Evolutionary conservation across 441 rosid genomes (phyloP).

Genomic region (Erodium trifolium): DNA sequence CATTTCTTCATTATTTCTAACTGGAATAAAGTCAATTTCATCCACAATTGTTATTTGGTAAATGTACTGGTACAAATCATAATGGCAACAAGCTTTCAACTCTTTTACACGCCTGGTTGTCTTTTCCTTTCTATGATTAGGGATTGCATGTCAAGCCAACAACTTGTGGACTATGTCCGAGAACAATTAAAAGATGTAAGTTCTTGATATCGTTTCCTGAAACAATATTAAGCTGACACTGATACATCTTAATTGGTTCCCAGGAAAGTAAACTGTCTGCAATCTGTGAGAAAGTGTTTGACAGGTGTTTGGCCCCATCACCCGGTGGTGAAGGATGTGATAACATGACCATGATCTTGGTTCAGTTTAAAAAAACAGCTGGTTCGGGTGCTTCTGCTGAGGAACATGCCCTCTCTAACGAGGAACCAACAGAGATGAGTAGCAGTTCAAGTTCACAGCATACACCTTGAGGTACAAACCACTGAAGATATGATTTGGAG

Average conservation of each 20-base stretch:
- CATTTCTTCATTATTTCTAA: neutral
- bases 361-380: conserved; percentile 37
- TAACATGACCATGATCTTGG: conserved; percentile 59
- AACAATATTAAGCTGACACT: neutral
- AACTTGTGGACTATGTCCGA: conserved; percentile 43
- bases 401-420: conserved; percentile 9
- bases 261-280: conserved; percentile 46
- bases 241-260: neutral
- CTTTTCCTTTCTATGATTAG: conserved; percentile 19
- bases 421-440: no score
- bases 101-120: neutral
- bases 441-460: neutral
- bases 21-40: neutral
- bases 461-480: no score
- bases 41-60: neutral
- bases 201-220: neutral
- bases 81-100: neutral
- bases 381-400: conserved; percentile 17
- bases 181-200: conserved; percentile 39
- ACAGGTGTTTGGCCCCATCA: conserved; percentile 45
- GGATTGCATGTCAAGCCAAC: conserved; percentile 69
- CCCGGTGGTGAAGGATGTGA: conserved; percentile 62
- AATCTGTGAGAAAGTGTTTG: conserved; percentile 50
- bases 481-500: neutral
- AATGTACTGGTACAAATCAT: neutral